These are phyloP conservation scores for Neonectria neomacrospora DNA, from an alignment of 2,329 filamentous ascomycete genomes.

Conservation along the genomic window DNA sequence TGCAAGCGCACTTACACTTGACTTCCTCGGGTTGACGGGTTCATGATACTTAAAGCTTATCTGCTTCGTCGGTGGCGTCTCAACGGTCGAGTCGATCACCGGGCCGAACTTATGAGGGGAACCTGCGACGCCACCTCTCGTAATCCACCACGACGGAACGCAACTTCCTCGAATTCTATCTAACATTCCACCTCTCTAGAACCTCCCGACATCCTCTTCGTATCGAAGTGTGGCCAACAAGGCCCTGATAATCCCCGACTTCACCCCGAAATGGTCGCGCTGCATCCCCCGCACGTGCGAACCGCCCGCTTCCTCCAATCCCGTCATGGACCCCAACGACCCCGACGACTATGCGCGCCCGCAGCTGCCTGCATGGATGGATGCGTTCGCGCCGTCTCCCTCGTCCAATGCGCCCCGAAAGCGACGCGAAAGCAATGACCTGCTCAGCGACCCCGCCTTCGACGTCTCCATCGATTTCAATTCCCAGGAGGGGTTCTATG, in stretches of 20 bases:
- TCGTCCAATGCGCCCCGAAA: constrained; percentile 37
- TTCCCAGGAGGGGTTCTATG: constrained; percentile 63
- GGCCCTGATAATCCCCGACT: constrained; percentile 39
- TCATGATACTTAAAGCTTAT: constrained; percentile 29
- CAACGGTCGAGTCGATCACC: constrained; percentile 36
- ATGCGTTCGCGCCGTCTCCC: constrained; percentile 38
- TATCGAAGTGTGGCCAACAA: constrained; percentile 32
- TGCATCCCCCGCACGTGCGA: constrained; percentile 42
- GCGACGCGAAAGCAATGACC: constrained; percentile 44
- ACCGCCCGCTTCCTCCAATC: constrained; percentile 31
- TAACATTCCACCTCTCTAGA: constrained; percentile 37
- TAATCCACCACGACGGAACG: constrained; percentile 23
- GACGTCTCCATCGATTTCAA: constrained; percentile 66
- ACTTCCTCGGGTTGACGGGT: neutral
- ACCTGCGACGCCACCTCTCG: constrained; percentile 34
- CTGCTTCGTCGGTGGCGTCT: constrained; percentile 35
- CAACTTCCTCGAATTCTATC: constrained; percentile 36
- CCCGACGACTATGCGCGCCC: constrained; percentile 48
- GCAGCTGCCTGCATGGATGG: constrained; percentile 34
- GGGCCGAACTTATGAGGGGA: constrained; percentile 38
- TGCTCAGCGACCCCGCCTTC: constrained; percentile 60
- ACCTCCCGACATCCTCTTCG: constrained; percentile 26
- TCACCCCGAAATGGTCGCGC: constrained; percentile 52
- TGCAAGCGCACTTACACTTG: neutral
- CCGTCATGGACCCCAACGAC: constrained; percentile 47